Evolutionary conservation across 2,329 filamentous ascomycete species (phyloP).

Genomic region (Aureobasidium sp.): DNA sequence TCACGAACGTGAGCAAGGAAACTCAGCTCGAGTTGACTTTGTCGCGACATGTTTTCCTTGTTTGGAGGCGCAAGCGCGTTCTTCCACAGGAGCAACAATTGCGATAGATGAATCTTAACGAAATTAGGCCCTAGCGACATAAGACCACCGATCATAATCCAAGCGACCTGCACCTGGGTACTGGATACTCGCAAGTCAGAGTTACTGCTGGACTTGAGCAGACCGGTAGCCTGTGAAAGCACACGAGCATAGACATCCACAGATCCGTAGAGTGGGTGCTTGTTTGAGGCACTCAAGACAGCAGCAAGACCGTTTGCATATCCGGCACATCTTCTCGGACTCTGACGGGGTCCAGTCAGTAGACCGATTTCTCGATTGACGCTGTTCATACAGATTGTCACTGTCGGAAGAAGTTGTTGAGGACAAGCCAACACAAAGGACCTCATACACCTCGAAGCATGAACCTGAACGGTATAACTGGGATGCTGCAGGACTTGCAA

Average conservation of each 20-base stretch:
- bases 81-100: slow-evolving; percentile 90
- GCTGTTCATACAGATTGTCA: slow-evolving; percentile 96
- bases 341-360: slow-evolving; percentile 66
- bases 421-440: slow-evolving; percentile 85
- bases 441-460: slow-evolving; percentile 78
- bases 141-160: slow-evolving; percentile 91
- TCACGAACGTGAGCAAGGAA: slow-evolving; percentile 93
- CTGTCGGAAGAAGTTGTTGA: slow-evolving; percentile 80
- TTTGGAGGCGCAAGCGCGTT: slow-evolving; percentile 92
- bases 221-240: slow-evolving; percentile 79
- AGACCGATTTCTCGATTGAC: slow-evolving; percentile 78
- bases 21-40: slow-evolving; percentile 79
- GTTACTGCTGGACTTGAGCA: slow-evolving; percentile 86
- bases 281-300: slow-evolving; percentile 79
- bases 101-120: slow-evolving; percentile 95
- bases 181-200: slow-evolving; percentile 86
- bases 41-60: slow-evolving; percentile 79
- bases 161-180: slow-evolving; percentile 94
- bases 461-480: slow-evolving; percentile 91
- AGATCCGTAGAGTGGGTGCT: slow-evolving; percentile 86
- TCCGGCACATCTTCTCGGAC: slow-evolving; percentile 75
- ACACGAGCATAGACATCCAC: slow-evolving; percentile 92
- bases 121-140: slow-evolving; percentile 98
- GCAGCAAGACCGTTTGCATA: slow-evolving; percentile 89
- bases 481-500: slow-evolving; percentile 89